Evolutionary conservation across 2,329 filamentous ascomycete genomes (phyloP), one percentile per base, ranked within the genome.

Genomic region (Nothopassalora personata): DNA sequence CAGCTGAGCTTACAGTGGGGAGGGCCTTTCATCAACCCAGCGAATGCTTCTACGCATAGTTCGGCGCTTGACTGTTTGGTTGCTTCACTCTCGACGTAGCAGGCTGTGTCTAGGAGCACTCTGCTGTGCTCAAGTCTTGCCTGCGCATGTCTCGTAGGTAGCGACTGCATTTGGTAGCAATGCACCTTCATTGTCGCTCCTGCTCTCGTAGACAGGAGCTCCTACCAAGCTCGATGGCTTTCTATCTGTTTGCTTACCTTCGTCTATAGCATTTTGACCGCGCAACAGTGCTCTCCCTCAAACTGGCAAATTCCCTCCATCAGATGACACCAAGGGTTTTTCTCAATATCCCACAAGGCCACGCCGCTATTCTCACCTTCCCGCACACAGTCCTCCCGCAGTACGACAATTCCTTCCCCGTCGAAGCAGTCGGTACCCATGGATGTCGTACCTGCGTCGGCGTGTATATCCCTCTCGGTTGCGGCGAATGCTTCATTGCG

Each of bases 1-100:
- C 73, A 78, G 68, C 72, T 90, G 11, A 84, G 86, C 15, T 74
- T 86, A 1, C 75, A 82, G 15, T 90, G 87, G 86, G 76, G 79
- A 0, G 86, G 86, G 0, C 85, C 86, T 0, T 81, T 81, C 54
- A 60, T 63, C 3, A 47, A 33, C 13, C 53, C 57, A n/a, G 59
- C 64, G 11, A 67, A 67, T 49, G 68, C 67, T 4, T 66, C 64
- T 10, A 70, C 66, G 47, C 64, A 71, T 53, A 68, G 64, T 45
- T 64, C 65, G 15, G 68, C 66, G 2, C 59, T 70, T 61, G 70
- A 71, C 19, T 49, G 46, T n/a, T 28, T 49, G 46, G 18, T 28
- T 5, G 19, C 46, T 6, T 49, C 46, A 5, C 46, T 49, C 11
- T 49, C 23, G 13, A 49, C 19, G 18, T 28, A 31, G 23, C 13